Conservation (phyloP, 2,329 filamentous ascomycete genomes). For the Colletotrichum scovillei region DNA sequence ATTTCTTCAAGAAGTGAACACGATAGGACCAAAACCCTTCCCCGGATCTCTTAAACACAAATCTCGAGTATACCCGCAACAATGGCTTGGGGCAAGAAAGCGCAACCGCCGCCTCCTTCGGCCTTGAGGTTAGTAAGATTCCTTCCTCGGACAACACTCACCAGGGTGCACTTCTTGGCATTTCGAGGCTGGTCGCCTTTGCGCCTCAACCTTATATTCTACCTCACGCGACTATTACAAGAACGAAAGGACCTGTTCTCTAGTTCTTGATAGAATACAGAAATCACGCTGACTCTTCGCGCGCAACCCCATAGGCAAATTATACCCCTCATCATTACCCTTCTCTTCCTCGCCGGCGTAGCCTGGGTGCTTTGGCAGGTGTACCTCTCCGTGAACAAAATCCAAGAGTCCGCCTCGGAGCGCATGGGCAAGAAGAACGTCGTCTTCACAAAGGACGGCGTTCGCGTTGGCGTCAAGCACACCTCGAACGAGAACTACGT, state of each 20-base stretch:
- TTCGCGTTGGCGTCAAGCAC: conserved; percentile 78
- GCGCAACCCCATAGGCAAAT: conserved; percentile 61
- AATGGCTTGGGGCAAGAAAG: conserved; percentile 35
- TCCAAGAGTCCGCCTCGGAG: conserved; percentile 73
- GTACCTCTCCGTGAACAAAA: conserved; percentile 74
- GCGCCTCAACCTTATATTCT: not conserved
- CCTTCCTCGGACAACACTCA: not conserved
- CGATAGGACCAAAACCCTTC: not conserved
- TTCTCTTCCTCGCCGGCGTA: conserved; percentile 65
- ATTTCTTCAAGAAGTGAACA: not conserved
- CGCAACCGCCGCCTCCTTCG: conserved; percentile 21
- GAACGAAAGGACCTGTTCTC: not conserved
- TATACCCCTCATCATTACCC: conserved; percentile 74
- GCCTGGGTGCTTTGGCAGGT: conserved; percentile 79
- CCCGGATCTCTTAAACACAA: not conserved
- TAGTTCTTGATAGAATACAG: not conserved
- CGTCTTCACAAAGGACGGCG: conserved; percentile 79
- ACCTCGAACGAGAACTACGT: conserved; percentile 77
- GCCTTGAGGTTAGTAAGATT: conserved; percentile 21
- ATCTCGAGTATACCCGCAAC: not conserved
- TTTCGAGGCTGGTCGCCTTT: not conserved
- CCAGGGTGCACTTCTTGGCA: not conserved
- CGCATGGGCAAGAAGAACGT: conserved; percentile 83
- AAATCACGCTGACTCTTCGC: not conserved
- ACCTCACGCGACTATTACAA: not conserved